Evolutionary conservation across 768 basidiomycete species (phyloP), one percentile per base, ranked within the genome.

Genomic region (Pleurotus tuber-regium): DNA sequence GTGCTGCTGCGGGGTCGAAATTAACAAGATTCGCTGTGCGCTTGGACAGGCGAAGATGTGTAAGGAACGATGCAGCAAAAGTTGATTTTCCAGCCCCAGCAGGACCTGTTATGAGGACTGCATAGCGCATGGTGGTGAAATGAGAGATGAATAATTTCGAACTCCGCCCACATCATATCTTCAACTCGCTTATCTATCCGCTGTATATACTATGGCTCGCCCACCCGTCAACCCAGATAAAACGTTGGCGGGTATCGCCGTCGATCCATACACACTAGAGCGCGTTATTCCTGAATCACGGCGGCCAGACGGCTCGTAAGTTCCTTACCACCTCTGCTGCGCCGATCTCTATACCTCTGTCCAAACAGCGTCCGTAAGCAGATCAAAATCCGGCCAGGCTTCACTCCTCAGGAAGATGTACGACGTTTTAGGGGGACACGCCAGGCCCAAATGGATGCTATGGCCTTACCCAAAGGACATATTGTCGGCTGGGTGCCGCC

Each of bases 71-170:
- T 18, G 80, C 75, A 59, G 90, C 89, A 63, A 99, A 96, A 0
- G 97, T 98, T 0, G 93, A 92, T 73, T 99, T 99, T 44, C 97
- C 97, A 11, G 97, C 93, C 43, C 97, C 97, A 2, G 97, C 97
- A 42, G 97, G 97, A n/a, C 97, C 97, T 50, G 87, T 89, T 44
- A 93, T 82, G 40, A 93, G 79, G 24, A 92, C 86, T 5, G 91
- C 91, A 71, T 93, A 93, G 54, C 91, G 86, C 91, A 93, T 93
- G 35, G 46, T 57, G 41, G 33, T 35, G 23, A 38, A 41, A 48
- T 30, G 43, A 54, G 31, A 33, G 35, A 16, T 19, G 12, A 38
- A 19, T 18, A 19, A 31, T 57, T 66, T 68, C 61, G 64, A 66
- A 70, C 65, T 70, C 68, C 68, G 68, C 61, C 43, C 36, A 36